Base-by-base conservation (phyloP, 164 flowering plant species). In the Stephania japonica region DNA sequence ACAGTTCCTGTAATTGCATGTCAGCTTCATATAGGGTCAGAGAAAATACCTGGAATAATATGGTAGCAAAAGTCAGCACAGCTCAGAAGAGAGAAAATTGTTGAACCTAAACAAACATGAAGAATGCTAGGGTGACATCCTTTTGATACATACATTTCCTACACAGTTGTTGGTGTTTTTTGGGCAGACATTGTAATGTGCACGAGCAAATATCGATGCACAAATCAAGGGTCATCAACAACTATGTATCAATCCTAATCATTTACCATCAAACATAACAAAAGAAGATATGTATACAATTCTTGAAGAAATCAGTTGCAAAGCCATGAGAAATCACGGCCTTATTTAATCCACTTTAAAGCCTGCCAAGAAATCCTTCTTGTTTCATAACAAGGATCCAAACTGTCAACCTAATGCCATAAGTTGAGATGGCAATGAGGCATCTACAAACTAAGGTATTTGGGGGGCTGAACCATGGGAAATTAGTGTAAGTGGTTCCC, bases 11-110 rank as follows among this genome's bases (percentile, higher is more conserved):
- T 76, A 84, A 82, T 84, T 72, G 90, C 97, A 87, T 86, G 87
- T 94, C 84, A 91, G 88, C 97, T 87, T 92, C 92, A 88, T 79
- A 94, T 85, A 88, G 88, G 91, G 97, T 93, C 96, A 93, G 91
- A 91, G 94, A 90, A 91, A 95, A 89, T 95, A 95, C 99, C 99
- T 93, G 97, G 94, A 89, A 91, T 86, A 86, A 75, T 78, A 80
- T 87, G 87, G 38, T 82, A 84, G 73, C 65, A 70, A 72, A 78
- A 72, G 79, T 87, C 82, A 89, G 86, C 75, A 76, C 26, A 44
- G 59, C 67, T 47, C 42, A 18, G 44, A 56, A 23, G 38, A 10
- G 56, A 11, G 24, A 16, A 11, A 32, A 6, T 41, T 27, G 25
- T 7, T 41, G 41, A 23, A 27, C 68, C 42, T 21, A 47, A 75